Evolutionary conservation across 352 stramenopile species (phyloP).

Genomic region (Phytophthora fragariae): DNA sequence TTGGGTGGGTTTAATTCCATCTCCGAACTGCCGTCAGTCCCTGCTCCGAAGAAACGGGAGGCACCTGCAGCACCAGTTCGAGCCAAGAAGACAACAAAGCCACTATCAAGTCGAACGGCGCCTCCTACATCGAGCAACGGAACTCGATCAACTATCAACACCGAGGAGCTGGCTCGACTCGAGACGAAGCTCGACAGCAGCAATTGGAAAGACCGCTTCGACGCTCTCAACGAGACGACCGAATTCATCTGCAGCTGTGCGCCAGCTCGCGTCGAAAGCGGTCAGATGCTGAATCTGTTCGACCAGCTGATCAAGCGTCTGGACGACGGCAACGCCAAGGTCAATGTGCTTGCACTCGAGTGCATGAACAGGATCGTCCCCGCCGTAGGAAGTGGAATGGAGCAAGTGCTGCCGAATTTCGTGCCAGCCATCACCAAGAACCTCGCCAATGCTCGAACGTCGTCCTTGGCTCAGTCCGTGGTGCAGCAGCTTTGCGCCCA

Average conservation of each 20-base stretch:
- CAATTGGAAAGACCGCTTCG: constrained; percentile 85
- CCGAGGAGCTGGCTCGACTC: constrained; percentile 48
- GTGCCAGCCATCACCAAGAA: constrained; percentile 65
- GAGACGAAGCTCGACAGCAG: constrained; percentile 63
- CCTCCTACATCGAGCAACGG: constrained; percentile 25
- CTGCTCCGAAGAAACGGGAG: constrained; percentile 21
- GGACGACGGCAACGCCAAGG: constrained; percentile 82
- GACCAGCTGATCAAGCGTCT: constrained; percentile 73
- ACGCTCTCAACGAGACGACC: constrained; percentile 55
- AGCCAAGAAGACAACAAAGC: constrained; percentile 22
- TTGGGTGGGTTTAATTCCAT: background rate
- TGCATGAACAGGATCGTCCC: constrained; percentile 60
- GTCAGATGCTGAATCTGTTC: constrained; percentile 70
- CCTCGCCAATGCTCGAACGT: constrained; percentile 64
- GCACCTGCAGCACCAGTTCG: background rate
- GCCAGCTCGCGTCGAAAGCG: constrained; percentile 32
- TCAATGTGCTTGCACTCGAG: constrained; percentile 69
- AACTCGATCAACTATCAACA: constrained; percentile 45
- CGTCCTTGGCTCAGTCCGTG: constrained; percentile 45
- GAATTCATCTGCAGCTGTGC: constrained; percentile 45
- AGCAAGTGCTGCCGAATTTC: constrained; percentile 64
- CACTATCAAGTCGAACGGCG: constrained; percentile 19
- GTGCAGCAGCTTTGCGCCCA: constrained; percentile 56
- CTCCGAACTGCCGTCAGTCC: background rate
- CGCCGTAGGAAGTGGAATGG: constrained; percentile 58